Evolutionary conservation across 78 protist genomes (phyloP), one percentile per base, ranked within the genome.

Genomic region (Dictyostelium capitatum): DNA sequence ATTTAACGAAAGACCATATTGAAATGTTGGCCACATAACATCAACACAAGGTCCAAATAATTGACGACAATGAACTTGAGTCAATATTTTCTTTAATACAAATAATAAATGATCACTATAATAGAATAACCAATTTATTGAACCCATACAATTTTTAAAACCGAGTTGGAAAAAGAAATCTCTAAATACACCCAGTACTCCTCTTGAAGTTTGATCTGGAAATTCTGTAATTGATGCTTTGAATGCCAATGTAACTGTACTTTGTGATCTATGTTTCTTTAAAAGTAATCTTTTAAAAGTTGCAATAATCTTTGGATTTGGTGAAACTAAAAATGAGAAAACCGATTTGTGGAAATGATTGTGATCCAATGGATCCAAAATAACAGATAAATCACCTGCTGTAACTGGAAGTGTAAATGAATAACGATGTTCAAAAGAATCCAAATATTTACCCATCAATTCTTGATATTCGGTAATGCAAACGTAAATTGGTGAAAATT

Each of bases 141-240:
- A 57, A 6, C 41, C 70, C 1, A 59, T 37, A 48, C 57, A 43
- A 19, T 87, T 37, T 4, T 1, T 12, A 12, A 65, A 37, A 4
- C 93, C 93, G 4, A 87, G 15, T 1, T 12, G 46, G 6, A 77
- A 50, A 17, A 74, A 56, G 54, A 87, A 41, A 50, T 87, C 93
- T 47, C 84, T 32, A 4, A 56, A 50, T 12, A 64, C 8, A 17
- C 93, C 84, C 48, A 87, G 11, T 1, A 77, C 75, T 32, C 93
- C 93, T 30, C 20, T 54, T 10, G 79, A 30, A 0, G 62, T 19
- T 3, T 28, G 56, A 1, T 56, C 56, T 48, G 93, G 80, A 50
- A 7, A 32, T 3, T 25, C 12, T 2, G 43, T 64, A 32, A 87
- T 20, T 10, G 59, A 10, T 12, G 47, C 48, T 56, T 77, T 87